These are phyloP conservation scores for Persicaria tinctoria DNA, from an alignment of 148 eudicot species.

Conservation along the genomic window DNA sequence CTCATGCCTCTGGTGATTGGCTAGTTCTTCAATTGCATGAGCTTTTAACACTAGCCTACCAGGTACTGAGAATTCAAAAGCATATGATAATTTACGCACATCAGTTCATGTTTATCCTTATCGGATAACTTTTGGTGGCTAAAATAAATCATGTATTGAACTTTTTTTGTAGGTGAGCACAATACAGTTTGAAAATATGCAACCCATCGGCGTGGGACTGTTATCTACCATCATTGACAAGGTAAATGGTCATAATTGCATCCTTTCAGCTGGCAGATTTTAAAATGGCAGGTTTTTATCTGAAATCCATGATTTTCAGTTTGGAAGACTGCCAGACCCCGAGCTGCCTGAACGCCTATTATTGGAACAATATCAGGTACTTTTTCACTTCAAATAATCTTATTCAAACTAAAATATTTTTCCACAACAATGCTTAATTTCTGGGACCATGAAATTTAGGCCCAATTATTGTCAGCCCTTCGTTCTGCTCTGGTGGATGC, in stretches of 20 bases:
- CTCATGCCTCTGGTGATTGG: conserved; percentile 56
- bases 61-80: conserved; percentile 38
- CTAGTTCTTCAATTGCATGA: conserved; percentile 86
- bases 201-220: conserved; percentile 79
- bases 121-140: neutral
- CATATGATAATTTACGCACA: neutral
- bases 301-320: conserved; percentile 37
- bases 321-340: conserved; percentile 74
- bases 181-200: conserved; percentile 93
- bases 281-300: neutral
- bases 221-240: conserved; percentile 82
- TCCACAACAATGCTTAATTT: neutral
- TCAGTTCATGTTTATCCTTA: neutral
- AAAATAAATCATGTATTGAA: neutral
- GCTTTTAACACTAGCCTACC: conserved; percentile 91
- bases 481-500: conserved; percentile 90
- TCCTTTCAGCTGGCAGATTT: neutral
- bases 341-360: conserved; percentile 87
- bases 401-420: neutral
- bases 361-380: conserved; percentile 94
- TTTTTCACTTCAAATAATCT: conserved; percentile 1
- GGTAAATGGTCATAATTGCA: conserved; percentile 34
- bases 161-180: conserved; percentile 71
- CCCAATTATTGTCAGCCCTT: conserved; percentile 91
- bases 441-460: conserved; percentile 33